phyloP scores from a whole-genome alignment of 257 asterid species.

The Paraleonurus japonicus region DNA sequence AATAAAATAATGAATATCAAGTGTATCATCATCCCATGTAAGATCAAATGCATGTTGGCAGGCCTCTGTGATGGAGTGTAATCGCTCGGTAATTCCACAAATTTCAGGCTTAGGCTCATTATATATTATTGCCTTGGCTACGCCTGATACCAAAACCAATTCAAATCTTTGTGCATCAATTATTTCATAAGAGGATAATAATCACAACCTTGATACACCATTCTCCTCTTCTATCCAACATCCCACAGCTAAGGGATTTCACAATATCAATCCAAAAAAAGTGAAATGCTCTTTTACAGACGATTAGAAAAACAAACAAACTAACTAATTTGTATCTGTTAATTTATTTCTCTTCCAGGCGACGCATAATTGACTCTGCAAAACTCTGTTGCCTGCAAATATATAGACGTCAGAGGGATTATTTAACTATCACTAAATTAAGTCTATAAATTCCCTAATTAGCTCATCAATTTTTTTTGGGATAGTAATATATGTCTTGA shows the following conservation, averaged over 20 bases:
- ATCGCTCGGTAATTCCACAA: neutral
- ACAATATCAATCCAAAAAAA: slow-evolving; percentile 6
- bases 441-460: too few species aligned
- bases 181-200: neutral
- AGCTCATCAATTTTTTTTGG: too few species aligned
- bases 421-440: too few species aligned
- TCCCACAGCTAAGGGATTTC: neutral
- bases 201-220: neutral
- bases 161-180: neutral
- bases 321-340: neutral
- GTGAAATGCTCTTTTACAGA: slow-evolving; percentile 15
- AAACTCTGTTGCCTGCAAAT: slow-evolving; percentile 81
- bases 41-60: neutral
- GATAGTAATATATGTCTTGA: too few species aligned
- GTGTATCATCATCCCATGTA: neutral
- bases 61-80: too few species aligned
- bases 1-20: too few species aligned
- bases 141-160: neutral
- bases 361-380: slow-evolving; percentile 72
- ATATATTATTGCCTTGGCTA: neutral
- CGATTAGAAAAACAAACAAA: neutral
- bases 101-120: neutral
- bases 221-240: neutral
- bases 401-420: neutral
- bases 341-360: slow-evolving; percentile 64